Base-by-base conservation (phyloP, 2,329 filamentous ascomycete genomes). In the Corynespora cassiicola region DNA sequence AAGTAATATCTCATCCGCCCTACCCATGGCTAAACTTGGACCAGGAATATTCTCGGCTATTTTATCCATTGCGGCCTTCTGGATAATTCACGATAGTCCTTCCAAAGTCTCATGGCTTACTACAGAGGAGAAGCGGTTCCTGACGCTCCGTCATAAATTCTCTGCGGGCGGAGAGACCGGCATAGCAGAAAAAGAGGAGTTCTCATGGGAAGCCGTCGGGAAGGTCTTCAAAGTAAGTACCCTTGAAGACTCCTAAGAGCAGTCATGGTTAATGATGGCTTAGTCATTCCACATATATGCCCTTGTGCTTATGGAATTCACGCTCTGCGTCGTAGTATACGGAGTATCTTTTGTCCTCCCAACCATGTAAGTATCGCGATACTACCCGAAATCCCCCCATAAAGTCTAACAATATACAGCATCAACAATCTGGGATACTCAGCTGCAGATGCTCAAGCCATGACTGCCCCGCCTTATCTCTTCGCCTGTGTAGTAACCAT, bases 401-500 rank as follows among this genome's bases (percentile, higher is more conserved):
- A n/a, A n/a, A n/a, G n/a, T n/a, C n/a, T n/a, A n/a, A n/a, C n/a
- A n/a, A n/a, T n/a, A n/a, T n/a, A 15, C 32, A 31, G 12, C 22
- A 48, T 52, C 32, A 23, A 23, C 11, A 37, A 45, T 2, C 41
- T 48, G 9, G 49, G 47, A 16, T 50, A 45, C 40, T 39, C 43
- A 14, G 38, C 39, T 12, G 45, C 49, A 8, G 40, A 40, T 32
- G 49, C 49, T 7, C 46, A 52, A 37, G 33, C 39, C 14, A 38
- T 50, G 36, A 45, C 40, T 17, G 39, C 39, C 18, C 49, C 46
- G 15, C 38, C 39, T 11, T 52, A 50, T 31, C 28, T 45, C 20
- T 41, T 50, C 36, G 49, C 43, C 21, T 31, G 21, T 31, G 17
- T 50, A 15, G 31, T 45, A 17, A 46, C 44, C 9, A 31, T 48